Evolutionary conservation across 306 rosid genomes (phyloP).

Genomic region (Casuarina cunninghamiana): DNA sequence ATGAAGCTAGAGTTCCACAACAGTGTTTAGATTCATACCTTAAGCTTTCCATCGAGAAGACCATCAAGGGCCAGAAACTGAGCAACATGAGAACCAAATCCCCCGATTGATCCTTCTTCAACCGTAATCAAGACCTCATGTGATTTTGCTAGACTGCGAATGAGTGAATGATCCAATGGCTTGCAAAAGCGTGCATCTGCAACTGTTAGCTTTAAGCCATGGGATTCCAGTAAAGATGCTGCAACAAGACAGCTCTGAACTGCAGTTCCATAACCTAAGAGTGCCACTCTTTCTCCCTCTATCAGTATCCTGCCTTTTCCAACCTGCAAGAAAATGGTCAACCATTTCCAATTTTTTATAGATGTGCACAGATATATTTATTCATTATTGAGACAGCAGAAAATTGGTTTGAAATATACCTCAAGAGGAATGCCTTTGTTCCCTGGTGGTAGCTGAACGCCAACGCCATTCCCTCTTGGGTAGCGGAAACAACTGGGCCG

Average conservation of each 20-base stretch:
- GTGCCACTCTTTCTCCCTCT: constrained; percentile 91
- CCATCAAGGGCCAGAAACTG: constrained; percentile 98
- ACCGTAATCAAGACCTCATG: constrained; percentile 83
- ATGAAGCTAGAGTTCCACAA: not conserved
- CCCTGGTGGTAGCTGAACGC: constrained; percentile 69
- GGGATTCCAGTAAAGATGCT: constrained; percentile 46
- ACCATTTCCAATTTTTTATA: constrained; percentile 8
- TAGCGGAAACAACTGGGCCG: constrained; percentile 94
- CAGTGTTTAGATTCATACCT: constrained; percentile 41
- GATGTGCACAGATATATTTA: not conserved
- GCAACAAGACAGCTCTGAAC: constrained; percentile 81
- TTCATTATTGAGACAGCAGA: not conserved
- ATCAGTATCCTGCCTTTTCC: constrained; percentile 75
- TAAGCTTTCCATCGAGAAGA: constrained; percentile 80
- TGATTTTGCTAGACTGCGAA: constrained; percentile 79
- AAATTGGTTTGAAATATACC: constrained; percentile 25
- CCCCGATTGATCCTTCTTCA: constrained; percentile 97
- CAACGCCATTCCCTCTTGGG: constrained; percentile 92
- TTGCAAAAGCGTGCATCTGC: constrained; percentile 93
- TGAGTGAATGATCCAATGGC: constrained; percentile 73
- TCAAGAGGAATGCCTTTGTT: constrained; percentile 81
- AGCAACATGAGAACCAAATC: constrained; percentile 93
- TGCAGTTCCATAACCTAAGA: constrained; percentile 78
- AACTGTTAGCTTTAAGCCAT: constrained; percentile 59
- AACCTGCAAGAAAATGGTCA: constrained; percentile 40